Conservation (phyloP, 768 basidiomycete genomes). For the Boletus subcaerulescens region DNA sequence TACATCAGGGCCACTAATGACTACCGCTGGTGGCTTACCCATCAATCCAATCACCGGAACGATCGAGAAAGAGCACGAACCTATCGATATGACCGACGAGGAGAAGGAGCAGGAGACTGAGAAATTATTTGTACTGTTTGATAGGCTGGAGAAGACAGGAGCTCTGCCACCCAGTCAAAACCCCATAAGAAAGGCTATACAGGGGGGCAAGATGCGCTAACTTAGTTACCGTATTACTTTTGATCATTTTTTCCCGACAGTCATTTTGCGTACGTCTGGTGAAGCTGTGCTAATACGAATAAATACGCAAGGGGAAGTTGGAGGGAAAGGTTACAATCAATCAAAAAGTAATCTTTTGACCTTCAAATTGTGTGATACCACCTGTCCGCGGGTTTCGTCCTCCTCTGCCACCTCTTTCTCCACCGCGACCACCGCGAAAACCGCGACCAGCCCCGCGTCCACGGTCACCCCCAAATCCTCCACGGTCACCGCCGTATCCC, state of each 20-base stretch:
- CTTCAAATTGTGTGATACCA: constrained; percentile 49
- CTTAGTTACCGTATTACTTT: background rate
- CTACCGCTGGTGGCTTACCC: constrained; percentile 37
- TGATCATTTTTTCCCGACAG: background rate
- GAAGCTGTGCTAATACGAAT: background rate
- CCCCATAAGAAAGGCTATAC: constrained; percentile 70
- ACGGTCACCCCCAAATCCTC: constrained; percentile 42
- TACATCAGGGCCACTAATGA: constrained; percentile 32
- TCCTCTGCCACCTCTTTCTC: constrained; percentile 34
- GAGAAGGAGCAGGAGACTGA: constrained; percentile 95
- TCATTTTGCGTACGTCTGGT: constrained; percentile 1
- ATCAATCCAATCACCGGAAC: constrained; percentile 92
- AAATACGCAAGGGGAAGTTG: background rate
- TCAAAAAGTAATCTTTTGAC: constrained; percentile 50
- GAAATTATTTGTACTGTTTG: constrained; percentile 87
- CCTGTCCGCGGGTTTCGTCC: constrained; percentile 44
- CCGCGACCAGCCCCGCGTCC: constrained; percentile 41
- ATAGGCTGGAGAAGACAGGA: constrained; percentile 78
- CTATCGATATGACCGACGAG: constrained; percentile 80
- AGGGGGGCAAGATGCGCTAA: constrained; percentile 21
- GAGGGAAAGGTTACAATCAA: constrained; percentile 7
- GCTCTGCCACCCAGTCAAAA: constrained; percentile 63
- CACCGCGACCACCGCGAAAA: constrained; percentile 43
- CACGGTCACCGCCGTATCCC: background rate
- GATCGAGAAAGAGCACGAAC: constrained; percentile 38